Conservation (phyloP, 768 basidiomycete species). For the Mycena filopes region DNA sequence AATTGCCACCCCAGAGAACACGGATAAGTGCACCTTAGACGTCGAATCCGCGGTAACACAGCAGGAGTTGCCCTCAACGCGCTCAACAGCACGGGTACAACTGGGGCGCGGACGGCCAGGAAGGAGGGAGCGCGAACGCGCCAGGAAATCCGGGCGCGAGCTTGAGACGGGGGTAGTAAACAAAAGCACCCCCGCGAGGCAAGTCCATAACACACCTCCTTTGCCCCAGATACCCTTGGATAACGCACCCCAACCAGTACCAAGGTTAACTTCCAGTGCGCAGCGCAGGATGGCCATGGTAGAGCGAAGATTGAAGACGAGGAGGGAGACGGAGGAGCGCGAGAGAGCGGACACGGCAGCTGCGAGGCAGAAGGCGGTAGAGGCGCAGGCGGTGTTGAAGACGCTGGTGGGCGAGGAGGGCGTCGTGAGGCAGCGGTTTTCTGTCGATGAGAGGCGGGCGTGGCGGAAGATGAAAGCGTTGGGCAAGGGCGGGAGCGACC, state of each 20-base stretch:
- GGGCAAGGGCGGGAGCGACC: neutral
- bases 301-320: neutral
- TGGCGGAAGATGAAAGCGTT: slow-evolving; percentile 8
- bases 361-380: neutral
- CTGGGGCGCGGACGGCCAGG: neutral
- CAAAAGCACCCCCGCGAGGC: slow-evolving; percentile 5
- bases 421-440: neutral
- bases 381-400: neutral
- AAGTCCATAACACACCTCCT: neutral
- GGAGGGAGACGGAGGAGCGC: neutral
- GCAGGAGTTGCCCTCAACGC: neutral
- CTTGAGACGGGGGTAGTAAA: neutral
- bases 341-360: neutral
- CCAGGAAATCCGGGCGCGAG: neutral
- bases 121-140: neutral
- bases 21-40: neutral
- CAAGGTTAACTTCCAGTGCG: neutral
- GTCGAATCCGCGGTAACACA: neutral
- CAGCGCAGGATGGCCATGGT: slow-evolving; percentile 7
- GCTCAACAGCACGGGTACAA: neutral
- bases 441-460: slow-evolving; percentile 1
- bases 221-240: neutral
- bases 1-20: neutral
- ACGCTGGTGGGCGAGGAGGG: slow-evolving; percentile 3
- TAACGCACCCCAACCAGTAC: neutral